Evolutionary conservation across 106 monocot species (phyloP), one percentile per base, ranked within the genome.

Genomic region (Phalaenopsis equestris): DNA sequence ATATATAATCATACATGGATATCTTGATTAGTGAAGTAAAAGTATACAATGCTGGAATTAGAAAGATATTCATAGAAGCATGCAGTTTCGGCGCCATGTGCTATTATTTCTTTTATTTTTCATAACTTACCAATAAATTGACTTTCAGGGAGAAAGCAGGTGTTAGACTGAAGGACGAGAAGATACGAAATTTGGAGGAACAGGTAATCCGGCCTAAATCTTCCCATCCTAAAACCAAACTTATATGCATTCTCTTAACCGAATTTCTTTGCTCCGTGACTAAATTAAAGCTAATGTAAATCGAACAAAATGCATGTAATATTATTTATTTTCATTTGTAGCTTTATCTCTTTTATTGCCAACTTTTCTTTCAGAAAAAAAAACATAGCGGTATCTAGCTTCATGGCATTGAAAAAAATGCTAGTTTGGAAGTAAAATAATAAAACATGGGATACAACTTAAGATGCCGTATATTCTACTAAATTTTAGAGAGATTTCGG

Each of bases 151-250:
- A 87, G 85, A 77, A 80, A 75, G 80, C 49, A 72, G 87, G 79
- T 15, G 56, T 87, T 21, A 65, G 45, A 80, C 21, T 78, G 55
- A 92, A 67, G 75, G 91, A 92, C 49, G 48, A 77, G 24, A 89
- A 82, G 73, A 87, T 91, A 79, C 55, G 61, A 5, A 68, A 83
- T 18, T 81, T 92, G 77, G 87, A 92, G 80, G 85, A 92, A 80
- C 85, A 92, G 89, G 91, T 92, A 42, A 74, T 12, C 43, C 14
- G 10, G 67, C 30, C 21, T 67, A 38, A 70, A 70, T 61, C 61
- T 61, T n/a, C 61, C 19, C 5, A 6, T 5, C 61, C 6, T 61
- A 61, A n/a, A 61, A 4, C 21, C 1, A 21, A 61, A 61, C 61
- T 61, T 6, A 70, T n/a, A 6, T 61, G 61, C 61, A 61, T 70